Evolutionary conservation across 345 rosid species (phyloP), one percentile per base, ranked within the genome.

Genomic region (Nasturtium officinale): DNA sequence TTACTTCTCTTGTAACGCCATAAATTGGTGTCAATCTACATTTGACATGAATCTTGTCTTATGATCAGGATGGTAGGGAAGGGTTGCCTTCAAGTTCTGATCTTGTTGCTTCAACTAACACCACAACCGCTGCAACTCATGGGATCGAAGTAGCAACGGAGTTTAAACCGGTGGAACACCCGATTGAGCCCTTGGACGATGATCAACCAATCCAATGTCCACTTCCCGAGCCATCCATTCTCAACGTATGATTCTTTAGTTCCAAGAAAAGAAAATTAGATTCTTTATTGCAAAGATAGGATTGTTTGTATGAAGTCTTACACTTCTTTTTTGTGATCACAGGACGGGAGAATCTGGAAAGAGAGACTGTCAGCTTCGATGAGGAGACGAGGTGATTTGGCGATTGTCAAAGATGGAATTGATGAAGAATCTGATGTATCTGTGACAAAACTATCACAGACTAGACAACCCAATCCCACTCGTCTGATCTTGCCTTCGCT

Each of bases 271-370:
- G 0, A 8, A 23, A 62, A 38, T 9, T 9, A 5, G 15, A 18
- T 54, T 32, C 9, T 30, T 7, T 46, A 2, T 1, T 61, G 51
- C 52, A 25, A 37, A 61, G n/a, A 38, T 3, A 26, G 6, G n/a
- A 16, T 16, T 50, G 37, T 23, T 40, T 47, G 5, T 16, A 10
- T 5, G 50, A 52, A 51, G 23, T 42, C 48, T 26, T 28, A n/a
- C 3, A 9, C 47, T 32, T 15, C 2, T 11, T 15, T 15, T 4
- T 11, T 15, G 59, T 52, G 68, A n/a, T 75, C 65, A 68, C 78
- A 90, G 96, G 98, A 92, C 32, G 96, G 96, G 74, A 87, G 89
- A 85, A 42, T 89, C 51, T 90, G 96, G 98, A 92, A 92, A 70
- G 96, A 92, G 79, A 80, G 90, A 72, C 89, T 85, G 18, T 82